Evolutionary conservation across 1,284 basidiomycete genomes (phyloP), one percentile per base, ranked within the genome.

Genomic region (Earliella scabrosa): DNA sequence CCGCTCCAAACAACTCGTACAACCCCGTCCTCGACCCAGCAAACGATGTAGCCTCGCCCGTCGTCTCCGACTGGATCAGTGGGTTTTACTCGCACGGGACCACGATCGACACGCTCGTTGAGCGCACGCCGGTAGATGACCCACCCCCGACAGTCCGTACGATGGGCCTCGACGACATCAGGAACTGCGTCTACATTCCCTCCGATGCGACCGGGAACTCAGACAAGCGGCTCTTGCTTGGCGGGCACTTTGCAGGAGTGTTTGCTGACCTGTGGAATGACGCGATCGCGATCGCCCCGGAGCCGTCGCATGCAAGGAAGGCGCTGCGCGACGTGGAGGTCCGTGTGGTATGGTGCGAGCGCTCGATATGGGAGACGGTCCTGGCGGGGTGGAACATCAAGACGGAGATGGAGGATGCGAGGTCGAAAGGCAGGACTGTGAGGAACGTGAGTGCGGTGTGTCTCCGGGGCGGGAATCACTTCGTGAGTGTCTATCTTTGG

Each of bases 41-140:
- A 2, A 23, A 31, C 2, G 39, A 20, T 8, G 39, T 31, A 20
- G 34, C 26, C 10, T 36, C 26, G 18, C 29, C 31, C 27, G 29
- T 18, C 35, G 14, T 32, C 16, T 38, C 41, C n/a, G n/a, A n/a
- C 24, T 59, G 60, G 57, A 31, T 62, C 20, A 50, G 51, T 43
- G 54, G 51, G 1, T 59, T 56, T 46, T 62, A 56, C 60, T 29
- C 40, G 21, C 60, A 61, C 41, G 60, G 60, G 4, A 27, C 20
- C 41, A 54, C 60, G 1, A 24, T 35, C 27, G 45, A 45, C 4
- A 45, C 57, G 41, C 50, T 62, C 18, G 48, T 52, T 20, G 35
- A 21, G 5, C 48, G 38, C 18, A 35, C 24, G 1, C 50, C 51
- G 8, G 41, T 46, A 3, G 6, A 8, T 14, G 24, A 36, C 4